Percentiles rank a stretch among this genome's conserved stretches.
Evolutionary conservation across 805 yeast genomes (phyloP).

Genomic region (Metschnikowia continentalis): DNA sequence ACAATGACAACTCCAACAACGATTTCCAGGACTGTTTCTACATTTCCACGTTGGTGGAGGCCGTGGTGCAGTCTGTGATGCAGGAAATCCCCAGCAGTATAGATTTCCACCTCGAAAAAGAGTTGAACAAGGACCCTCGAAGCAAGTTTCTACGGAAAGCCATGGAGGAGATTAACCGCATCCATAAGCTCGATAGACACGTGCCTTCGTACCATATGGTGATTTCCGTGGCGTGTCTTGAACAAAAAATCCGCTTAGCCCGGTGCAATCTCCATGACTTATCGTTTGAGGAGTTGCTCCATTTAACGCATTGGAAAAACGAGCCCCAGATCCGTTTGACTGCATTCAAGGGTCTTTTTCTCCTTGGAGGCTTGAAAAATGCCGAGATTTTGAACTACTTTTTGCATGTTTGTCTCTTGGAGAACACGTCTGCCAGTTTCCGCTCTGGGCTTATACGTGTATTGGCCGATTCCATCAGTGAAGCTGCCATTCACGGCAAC

Average conservation of each 20-base stretch:
- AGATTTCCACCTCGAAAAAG: slow-evolving; percentile 11
- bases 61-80: slow-evolving; percentile 40
- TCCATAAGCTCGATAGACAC: slow-evolving; percentile 80
- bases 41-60: slow-evolving; percentile 51
- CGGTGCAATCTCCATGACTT: slow-evolving; percentile 50
- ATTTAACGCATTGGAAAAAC: slow-evolving; percentile 46
- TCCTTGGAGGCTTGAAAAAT: slow-evolving; percentile 76
- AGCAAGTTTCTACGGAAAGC: slow-evolving; percentile 25
- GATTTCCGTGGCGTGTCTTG: slow-evolving; percentile 53
- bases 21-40: slow-evolving; percentile 70
- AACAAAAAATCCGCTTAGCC: slow-evolving; percentile 57
- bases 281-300: slow-evolving; percentile 51
- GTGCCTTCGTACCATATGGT: slow-evolving; percentile 64
- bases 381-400: slow-evolving; percentile 55
- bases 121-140: slow-evolving; percentile 1
- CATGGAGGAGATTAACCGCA: slow-evolving; percentile 65
- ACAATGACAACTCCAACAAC: slow-evolving; percentile 82
- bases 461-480: slow-evolving; percentile 53
- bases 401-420: slow-evolving; percentile 54
- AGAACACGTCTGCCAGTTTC: slow-evolving; percentile 44
- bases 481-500: slow-evolving; percentile 62
- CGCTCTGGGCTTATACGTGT: slow-evolving; percentile 45
- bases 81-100: slow-evolving; percentile 16
- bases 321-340: slow-evolving; percentile 53
- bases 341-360: slow-evolving; percentile 67